phyloP scores from a whole-genome alignment of 768 basidiomycete genomes.

The Phallus indusiatus region DNA sequence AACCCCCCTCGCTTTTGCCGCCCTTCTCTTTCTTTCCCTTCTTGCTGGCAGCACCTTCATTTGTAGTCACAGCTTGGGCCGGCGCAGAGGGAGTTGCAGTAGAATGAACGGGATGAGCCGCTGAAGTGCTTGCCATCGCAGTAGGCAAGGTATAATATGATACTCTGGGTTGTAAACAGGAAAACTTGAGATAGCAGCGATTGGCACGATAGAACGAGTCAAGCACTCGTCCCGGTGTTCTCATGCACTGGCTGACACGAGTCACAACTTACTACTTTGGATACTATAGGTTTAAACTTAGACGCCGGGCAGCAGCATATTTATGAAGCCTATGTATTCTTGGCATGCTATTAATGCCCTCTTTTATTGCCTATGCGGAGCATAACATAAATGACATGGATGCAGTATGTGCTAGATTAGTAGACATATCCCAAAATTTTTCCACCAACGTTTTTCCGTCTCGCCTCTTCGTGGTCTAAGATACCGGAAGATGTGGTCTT shows the following conservation, averaged over 20 bases:
- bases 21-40: slow-evolving; percentile 3
- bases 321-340: not conserved
- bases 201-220: not conserved
- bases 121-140: slow-evolving; percentile 4
- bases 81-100: not conserved
- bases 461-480: slow-evolving; percentile 97
- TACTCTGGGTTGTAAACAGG: not conserved
- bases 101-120: slow-evolving; percentile 2
- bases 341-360: not conserved
- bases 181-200: not conserved
- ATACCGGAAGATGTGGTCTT: slow-evolving; percentile 99
- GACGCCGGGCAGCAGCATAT: not conserved
- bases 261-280: no score
- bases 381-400: not conserved
- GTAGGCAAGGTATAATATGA: not conserved
- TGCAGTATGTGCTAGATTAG: slow-evolving; percentile 30
- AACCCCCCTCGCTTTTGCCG: not conserved
- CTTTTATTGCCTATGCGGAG: not conserved
- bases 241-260: not conserved
- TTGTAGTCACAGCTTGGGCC: not conserved
- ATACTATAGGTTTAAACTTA: not conserved
- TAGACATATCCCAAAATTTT: slow-evolving; percentile 92
- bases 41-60: not conserved
- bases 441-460: slow-evolving; percentile 96
- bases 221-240: not conserved